Conservation (phyloP, 176 grass and related monocot genomes). For the Melocanna baccifera region DNA sequence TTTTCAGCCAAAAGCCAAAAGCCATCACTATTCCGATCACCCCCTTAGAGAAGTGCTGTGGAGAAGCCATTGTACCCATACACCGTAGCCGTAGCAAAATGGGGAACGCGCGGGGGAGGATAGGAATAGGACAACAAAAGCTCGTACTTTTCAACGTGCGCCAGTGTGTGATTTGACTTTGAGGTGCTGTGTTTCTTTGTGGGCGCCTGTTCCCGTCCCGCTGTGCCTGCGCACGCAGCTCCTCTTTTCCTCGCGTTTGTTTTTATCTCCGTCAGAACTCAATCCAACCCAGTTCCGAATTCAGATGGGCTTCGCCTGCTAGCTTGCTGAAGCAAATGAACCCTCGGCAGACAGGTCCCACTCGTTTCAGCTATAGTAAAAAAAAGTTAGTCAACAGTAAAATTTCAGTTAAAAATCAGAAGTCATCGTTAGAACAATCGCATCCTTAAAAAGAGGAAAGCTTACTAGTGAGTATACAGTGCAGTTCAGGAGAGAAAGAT, state of each 20-base stretch:
- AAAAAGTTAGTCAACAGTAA: too few relatives aligned
- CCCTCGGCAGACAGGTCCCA: neutral
- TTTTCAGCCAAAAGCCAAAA: too few relatives aligned
- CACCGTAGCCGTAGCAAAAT: neutral
- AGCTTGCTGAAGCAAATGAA: neutral
- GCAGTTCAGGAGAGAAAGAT: neutral
- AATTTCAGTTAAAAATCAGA: too few relatives aligned
- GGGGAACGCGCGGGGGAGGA: neutral
- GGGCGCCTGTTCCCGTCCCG: neutral
- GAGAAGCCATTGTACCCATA: neutral
- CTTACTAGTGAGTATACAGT: neutral
- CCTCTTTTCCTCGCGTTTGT: neutral
- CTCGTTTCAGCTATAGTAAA: too few relatives aligned
- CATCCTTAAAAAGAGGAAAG: too few relatives aligned
- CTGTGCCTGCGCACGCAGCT: neutral
- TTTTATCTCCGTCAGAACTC: neutral
- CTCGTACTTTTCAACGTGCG: conserved; percentile 47
- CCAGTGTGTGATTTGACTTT: conserved; percentile 50
- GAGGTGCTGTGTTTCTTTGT: neutral
- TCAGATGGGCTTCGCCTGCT: conserved; percentile 1
- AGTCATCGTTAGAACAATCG: too few relatives aligned
- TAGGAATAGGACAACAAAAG: neutral
- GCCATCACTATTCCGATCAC: neutral
- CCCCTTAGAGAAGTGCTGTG: too few relatives aligned
- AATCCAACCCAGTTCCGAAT: neutral